phyloP scores from a whole-genome alignment of 1,139 yeast species.

The Yamadazyma taylorii region DNA sequence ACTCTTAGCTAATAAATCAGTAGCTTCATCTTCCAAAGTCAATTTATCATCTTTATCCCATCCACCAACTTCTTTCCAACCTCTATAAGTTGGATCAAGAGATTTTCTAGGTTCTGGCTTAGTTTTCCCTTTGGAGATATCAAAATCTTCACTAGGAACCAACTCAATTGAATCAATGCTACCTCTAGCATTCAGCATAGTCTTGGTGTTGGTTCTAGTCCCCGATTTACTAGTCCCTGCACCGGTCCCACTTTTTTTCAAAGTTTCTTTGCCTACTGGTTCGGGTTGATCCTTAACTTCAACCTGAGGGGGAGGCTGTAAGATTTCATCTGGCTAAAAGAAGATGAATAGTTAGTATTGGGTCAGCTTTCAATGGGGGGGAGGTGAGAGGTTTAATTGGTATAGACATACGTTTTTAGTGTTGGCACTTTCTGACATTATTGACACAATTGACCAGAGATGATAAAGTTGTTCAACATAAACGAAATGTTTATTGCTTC shows the following conservation, averaged over 20 bases:
- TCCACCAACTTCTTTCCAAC: constrained; percentile 94
- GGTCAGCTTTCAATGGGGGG: no score
- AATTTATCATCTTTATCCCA: constrained; percentile 71
- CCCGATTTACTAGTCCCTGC: constrained; percentile 7
- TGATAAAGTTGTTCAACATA: neutral
- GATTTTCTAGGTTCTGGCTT: constrained; percentile 54
- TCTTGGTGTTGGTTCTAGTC: constrained; percentile 7
- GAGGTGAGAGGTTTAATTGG: no score
- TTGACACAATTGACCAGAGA: constrained; percentile 1
- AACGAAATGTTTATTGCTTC: neutral
- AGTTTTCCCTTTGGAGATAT: constrained; percentile 33
- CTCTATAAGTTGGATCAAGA: constrained; percentile 68
- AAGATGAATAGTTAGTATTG: constrained; percentile 7
- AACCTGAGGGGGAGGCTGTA: constrained; percentile 26
- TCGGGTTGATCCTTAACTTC: constrained; percentile 16
- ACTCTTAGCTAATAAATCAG: constrained; percentile 63
- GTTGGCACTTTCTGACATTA: neutral
- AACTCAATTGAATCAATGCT: constrained; percentile 15
- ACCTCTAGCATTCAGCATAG: constrained; percentile 4
- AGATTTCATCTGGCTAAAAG: constrained; percentile 27
- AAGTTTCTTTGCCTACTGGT: constrained; percentile 11
- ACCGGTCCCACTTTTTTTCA: constrained; percentile 11
- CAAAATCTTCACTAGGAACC: constrained; percentile 36
- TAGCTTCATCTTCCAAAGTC: constrained; percentile 67
- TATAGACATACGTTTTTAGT: constrained; percentile 3